These are phyloP conservation scores for Acanthamoeba triangularis DNA, from an alignment of 208 protist genomes.

Conservation along the genomic window DNA sequence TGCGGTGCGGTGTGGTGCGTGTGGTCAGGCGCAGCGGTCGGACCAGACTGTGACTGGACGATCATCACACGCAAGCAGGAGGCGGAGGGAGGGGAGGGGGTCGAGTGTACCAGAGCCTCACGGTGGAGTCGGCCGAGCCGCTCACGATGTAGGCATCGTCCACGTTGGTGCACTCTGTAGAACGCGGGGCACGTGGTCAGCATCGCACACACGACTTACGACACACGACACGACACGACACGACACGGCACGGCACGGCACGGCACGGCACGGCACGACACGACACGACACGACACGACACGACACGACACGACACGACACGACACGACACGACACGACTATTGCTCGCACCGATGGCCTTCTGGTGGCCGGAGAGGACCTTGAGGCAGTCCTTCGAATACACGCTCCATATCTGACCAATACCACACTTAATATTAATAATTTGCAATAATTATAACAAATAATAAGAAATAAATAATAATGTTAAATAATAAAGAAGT, in stretches of 20 bases:
- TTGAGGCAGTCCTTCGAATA: constrained; percentile 41
- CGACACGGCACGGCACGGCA: neutral
- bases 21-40: too few relatives aligned
- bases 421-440: neutral
- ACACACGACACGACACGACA: neutral
- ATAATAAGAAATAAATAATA: too few relatives aligned
- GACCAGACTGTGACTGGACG: too few relatives aligned
- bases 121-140: constrained; percentile 4
- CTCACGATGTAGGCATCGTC: constrained; percentile 11
- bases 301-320: neutral
- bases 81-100: too few relatives aligned
- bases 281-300: neutral
- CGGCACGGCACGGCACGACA: too few relatives aligned
- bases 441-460: neutral
- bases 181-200: neutral
- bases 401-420: constrained; percentile 4
- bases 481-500: neutral
- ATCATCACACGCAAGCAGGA: too few relatives aligned
- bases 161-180: neutral
- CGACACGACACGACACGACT: neutral
- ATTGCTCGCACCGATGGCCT: neutral
- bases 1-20: too few relatives aligned
- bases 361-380: neutral
- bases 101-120: constrained; percentile 37
- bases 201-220: too few relatives aligned